phyloP scores from a whole-genome alignment of 768 basidiomycete genomes.

The Clavaria fumosa region DNA sequence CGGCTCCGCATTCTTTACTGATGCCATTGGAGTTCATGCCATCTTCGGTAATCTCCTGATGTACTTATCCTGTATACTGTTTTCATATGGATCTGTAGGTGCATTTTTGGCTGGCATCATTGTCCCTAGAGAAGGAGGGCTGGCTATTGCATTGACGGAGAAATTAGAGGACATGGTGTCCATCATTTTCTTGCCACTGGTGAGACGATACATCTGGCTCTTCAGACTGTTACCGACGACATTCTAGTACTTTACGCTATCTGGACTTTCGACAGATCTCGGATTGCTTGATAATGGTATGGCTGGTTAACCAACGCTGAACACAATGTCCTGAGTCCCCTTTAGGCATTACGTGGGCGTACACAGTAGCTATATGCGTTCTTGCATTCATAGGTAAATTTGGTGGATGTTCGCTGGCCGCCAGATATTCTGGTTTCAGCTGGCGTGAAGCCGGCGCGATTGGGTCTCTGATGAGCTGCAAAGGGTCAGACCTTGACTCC shows the following conservation, averaged over 20 bases:
- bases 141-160: slow-evolving; percentile 78
- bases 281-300: slow-evolving; percentile 65
- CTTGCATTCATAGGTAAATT: slow-evolving; percentile 86
- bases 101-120: slow-evolving; percentile 72
- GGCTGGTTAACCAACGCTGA: too few species aligned
- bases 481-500: slow-evolving; percentile 40
- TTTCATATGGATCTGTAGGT: slow-evolving; percentile 23
- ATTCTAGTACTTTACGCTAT: slow-evolving; percentile 82
- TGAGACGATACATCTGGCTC: slow-evolving; percentile 17
- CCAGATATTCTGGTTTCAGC: slow-evolving; percentile 54
- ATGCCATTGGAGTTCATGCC: slow-evolving; percentile 81
- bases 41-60: slow-evolving; percentile 59
- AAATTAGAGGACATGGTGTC: slow-evolving; percentile 95
- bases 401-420: slow-evolving; percentile 62
- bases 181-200: slow-evolving; percentile 78
- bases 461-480: slow-evolving; percentile 90
- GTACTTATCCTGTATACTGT: too few species aligned
- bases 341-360: slow-evolving; percentile 73
- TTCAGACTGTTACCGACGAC: not conserved
- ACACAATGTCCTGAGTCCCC: too few species aligned
- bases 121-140: slow-evolving; percentile 78
- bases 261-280: slow-evolving; percentile 81
- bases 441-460: slow-evolving; percentile 75
- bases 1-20: slow-evolving; percentile 83
- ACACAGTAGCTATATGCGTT: slow-evolving; percentile 60